A percentile compares a stretch with the other conserved stretches of the same genome.
These are phyloP conservation scores for Fusarium multiceps DNA, from an alignment of 2,329 filamentous ascomycete genomes.

Conservation along the genomic window DNA sequence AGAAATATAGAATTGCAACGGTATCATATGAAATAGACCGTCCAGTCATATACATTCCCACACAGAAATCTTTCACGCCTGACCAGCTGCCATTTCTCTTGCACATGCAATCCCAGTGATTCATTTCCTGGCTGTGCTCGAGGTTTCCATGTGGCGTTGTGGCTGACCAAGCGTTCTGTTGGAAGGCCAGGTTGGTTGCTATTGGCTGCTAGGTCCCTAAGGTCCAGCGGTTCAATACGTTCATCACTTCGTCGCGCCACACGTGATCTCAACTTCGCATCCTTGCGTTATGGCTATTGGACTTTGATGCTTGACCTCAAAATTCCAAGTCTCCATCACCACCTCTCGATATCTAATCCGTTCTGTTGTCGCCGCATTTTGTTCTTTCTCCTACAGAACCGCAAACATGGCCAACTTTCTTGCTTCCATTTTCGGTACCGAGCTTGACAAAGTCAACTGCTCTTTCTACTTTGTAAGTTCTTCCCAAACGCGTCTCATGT, in stretches of 20 bases:
- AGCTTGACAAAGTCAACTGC: constrained; percentile 99
- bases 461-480: constrained; percentile 81
- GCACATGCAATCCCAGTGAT: neutral
- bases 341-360: constrained; percentile 20
- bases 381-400: constrained; percentile 6
- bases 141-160: too few relatives aligned
- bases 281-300: constrained; percentile 33
- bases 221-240: too few relatives aligned
- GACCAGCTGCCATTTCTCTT: neutral
- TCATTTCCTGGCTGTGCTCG: neutral
- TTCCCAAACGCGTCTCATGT: constrained; percentile 23
- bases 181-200: too few relatives aligned
- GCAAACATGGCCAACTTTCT: constrained; percentile 92
- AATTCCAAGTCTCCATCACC: constrained; percentile 38
- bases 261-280: constrained; percentile 46
- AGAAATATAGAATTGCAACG: neutral
- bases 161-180: too few relatives aligned
- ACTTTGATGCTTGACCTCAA: constrained; percentile 27
- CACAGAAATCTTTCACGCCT: neutral
- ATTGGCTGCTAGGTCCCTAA: too few relatives aligned
- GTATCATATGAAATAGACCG: neutral
- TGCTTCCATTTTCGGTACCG: constrained; percentile 98
- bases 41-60: neutral
- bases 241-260: constrained; percentile 27
- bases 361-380: constrained; percentile 3